These are phyloP conservation scores for Aspergillus fructus DNA, from an alignment of 2,329 filamentous ascomycete species.

Conservation along the genomic window DNA sequence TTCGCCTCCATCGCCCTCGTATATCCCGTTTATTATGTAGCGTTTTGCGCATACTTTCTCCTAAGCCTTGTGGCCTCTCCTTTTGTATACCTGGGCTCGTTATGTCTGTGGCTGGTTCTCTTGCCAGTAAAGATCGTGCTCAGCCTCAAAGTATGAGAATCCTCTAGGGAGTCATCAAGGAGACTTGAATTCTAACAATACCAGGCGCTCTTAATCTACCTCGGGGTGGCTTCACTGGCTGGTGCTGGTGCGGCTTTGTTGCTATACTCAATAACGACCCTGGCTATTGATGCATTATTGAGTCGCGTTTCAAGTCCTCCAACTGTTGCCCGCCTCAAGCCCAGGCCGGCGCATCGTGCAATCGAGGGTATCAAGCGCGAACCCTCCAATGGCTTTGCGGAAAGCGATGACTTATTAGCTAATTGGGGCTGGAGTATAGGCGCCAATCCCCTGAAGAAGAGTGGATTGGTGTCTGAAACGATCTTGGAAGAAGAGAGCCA, in stretches of 20 bases:
- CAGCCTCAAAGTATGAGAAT: slow-evolving; percentile 54
- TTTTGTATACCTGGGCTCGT: slow-evolving; percentile 49
- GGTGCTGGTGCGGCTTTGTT: slow-evolving; percentile 64
- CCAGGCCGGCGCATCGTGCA: neutral
- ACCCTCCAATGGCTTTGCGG: neutral
- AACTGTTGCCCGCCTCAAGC: neutral
- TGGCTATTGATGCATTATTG: slow-evolving; percentile 51
- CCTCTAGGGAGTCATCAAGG: neutral
- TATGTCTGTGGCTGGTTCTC: slow-evolving; percentile 41
- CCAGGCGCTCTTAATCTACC: slow-evolving; percentile 52
- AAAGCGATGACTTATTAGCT: neutral
- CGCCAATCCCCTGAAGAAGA: neutral
- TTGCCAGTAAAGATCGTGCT: slow-evolving; percentile 53
- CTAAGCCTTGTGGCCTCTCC: slow-evolving; percentile 46
- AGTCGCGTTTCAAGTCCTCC: slow-evolving; percentile 46
- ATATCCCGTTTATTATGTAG: slow-evolving; percentile 17
- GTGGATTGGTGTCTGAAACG: slow-evolving; percentile 22
- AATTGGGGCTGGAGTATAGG: slow-evolving; percentile 3
- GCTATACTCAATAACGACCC: slow-evolving; percentile 57
- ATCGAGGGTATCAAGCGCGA: neutral
- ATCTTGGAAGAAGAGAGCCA: slow-evolving; percentile 33
- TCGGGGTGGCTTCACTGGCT: slow-evolving; percentile 66
- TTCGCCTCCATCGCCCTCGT: slow-evolving; percentile 8
- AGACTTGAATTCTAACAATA: neutral
- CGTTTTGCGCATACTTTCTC: slow-evolving; percentile 23